Evolutionary conservation across 495 filamentous ascomycete species (phyloP), one percentile per base, ranked within the genome.

Genomic region (Bacidia rubella): DNA sequence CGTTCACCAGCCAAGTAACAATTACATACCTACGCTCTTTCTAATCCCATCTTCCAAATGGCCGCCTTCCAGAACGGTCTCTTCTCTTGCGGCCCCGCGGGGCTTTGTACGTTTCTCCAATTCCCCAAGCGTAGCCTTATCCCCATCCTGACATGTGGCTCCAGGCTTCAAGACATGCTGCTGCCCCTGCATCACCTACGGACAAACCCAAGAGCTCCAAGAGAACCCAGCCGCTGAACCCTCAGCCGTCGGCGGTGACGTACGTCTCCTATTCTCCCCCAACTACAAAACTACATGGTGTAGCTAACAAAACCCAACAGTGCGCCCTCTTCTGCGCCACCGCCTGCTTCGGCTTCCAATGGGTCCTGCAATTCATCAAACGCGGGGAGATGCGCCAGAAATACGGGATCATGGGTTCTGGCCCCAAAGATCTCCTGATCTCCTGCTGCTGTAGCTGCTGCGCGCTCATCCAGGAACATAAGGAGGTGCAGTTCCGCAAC

Each of bases 321-420:
- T 35, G 29, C 15, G 29, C 29, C 29, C 5, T 35, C 29, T 35
- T 35, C 29, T 35, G 29, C 29, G 29, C 15, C 29, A 35, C 15
- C 29, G 7, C 15, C 7, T 5, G 29, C 29, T 35, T 35, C 29
- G 29, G 29, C 29, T 46, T 70, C 29, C 51, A 60, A 40, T 72
- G 69, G 65, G 58, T 74, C 42, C 59, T 65, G 10, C 61, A 68
- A n/a, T 72, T 74, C 65, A 58, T 78, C 54, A 74, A 79, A 60
- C 77, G 78, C 35, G 58, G 62, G 38, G 69, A 76, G 46, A 67
- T 80, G 49, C 74, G 79, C 11, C 57, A 73, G 20, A 66, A 64
- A 21, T 77, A 75, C 63, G 59, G 66, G 52, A 74, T 83, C 63
- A 58, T 74, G n/a, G 78, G 78, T 26, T 70, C 69, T 47, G 66